phyloP scores from a whole-genome alignment of 345 rosid species.

The Euphorbia pulcherrima region DNA sequence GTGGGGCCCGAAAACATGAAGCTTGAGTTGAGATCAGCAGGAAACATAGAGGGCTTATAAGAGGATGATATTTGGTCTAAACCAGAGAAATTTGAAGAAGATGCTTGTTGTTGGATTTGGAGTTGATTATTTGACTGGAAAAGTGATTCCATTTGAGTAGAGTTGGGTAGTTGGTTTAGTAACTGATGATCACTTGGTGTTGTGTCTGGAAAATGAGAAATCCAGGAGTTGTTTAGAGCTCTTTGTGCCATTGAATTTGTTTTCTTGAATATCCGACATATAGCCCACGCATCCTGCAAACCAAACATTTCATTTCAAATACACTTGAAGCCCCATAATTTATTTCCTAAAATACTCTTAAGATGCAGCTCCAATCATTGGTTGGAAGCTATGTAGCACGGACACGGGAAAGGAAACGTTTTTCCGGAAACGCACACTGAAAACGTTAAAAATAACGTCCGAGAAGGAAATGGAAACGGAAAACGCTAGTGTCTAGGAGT shows the following conservation, averaged over 20 bases:
- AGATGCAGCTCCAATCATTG: no score
- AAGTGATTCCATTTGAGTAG: no score
- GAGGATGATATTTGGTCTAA: constrained; percentile 21
- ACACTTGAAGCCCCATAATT: no score
- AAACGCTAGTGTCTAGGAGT: no score
- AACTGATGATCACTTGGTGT: constrained; percentile 21
- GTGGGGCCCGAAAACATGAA: constrained; percentile 32
- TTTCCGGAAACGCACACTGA: no score
- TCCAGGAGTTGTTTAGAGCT: constrained; percentile 58
- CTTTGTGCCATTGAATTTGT: constrained; percentile 65
- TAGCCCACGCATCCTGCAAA: constrained; percentile 97
- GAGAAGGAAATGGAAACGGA: no score
- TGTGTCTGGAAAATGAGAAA: constrained; percentile 32
- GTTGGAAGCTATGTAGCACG: no score
- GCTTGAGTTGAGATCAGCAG: constrained; percentile 24
- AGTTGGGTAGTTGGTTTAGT: constrained; percentile 24
- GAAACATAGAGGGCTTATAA: constrained; percentile 27
- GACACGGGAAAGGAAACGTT: no score
- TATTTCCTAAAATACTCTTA: no score
- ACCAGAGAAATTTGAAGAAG: constrained; percentile 29
- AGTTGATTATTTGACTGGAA: constrained; percentile 22
- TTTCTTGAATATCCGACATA: constrained; percentile 93
- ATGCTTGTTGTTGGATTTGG: constrained; percentile 31
- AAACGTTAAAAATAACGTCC: no score
- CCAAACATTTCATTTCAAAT: no score